Conservation (phyloP, 495 filamentous ascomycete species). For the Neurospora tetraspora region DNA sequence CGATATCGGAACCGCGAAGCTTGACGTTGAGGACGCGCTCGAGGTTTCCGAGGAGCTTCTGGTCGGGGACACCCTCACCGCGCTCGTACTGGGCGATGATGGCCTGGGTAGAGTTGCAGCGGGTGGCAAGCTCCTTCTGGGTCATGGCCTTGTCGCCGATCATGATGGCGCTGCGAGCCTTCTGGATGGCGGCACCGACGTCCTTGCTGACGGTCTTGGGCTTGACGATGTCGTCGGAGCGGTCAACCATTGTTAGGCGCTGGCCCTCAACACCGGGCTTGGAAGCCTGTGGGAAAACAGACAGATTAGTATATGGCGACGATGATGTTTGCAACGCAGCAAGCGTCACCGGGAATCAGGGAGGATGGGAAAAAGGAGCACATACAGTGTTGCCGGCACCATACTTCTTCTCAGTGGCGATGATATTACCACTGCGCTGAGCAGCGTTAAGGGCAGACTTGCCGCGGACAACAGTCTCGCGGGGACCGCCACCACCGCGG, state of each 20-base stretch:
- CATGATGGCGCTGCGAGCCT: slow-evolving; percentile 57
- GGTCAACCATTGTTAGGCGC: slow-evolving; percentile 95
- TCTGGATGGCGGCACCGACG: slow-evolving; percentile 75
- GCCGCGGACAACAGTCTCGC: slow-evolving; percentile 82
- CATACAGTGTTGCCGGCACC: slow-evolving; percentile 66
- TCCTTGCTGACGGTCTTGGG: slow-evolving; percentile 75
- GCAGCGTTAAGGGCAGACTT: slow-evolving; percentile 86
- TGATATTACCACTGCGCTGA: slow-evolving; percentile 61
- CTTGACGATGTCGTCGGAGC: slow-evolving; percentile 93
- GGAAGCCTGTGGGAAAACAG: slow-evolving; percentile 33
- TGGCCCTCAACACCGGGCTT: slow-evolving; percentile 71
- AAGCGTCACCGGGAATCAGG: neutral
- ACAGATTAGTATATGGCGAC: neutral
- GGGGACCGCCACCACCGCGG: slow-evolving; percentile 48
- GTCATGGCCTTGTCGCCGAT: slow-evolving; percentile 66
- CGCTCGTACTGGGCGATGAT: slow-evolving; percentile 80
- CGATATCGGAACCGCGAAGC: slow-evolving; percentile 69
- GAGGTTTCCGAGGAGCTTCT: slow-evolving; percentile 71
- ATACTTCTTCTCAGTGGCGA: slow-evolving; percentile 92
- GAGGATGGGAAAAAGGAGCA: slow-evolving; percentile 12
- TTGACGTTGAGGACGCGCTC: slow-evolving; percentile 81
- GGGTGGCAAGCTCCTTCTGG: slow-evolving; percentile 91
- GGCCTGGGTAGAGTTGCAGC: slow-evolving; percentile 77
- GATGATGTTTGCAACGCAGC: neutral
- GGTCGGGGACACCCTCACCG: slow-evolving; percentile 69